phyloP scores from a whole-genome alignment of 2,329 filamentous ascomycete genomes.

The Periglandula ipomoeae region DNA sequence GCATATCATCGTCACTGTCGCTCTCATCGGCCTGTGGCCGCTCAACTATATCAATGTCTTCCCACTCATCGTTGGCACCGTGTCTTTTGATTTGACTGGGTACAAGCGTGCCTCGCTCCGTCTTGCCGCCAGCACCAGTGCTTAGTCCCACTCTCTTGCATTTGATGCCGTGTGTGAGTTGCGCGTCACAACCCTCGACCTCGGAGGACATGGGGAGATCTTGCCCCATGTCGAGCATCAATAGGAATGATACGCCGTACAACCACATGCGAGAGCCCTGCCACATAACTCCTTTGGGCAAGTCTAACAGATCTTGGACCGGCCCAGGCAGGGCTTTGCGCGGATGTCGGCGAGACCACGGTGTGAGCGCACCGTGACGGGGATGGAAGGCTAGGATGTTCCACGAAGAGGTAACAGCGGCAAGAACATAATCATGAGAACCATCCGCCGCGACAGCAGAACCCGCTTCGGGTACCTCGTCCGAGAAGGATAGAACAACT shows the following conservation, averaged over 20 bases:
- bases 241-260: slow-evolving; percentile 77
- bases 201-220: slow-evolving; percentile 44
- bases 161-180: slow-evolving; percentile 32
- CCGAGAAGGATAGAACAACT: slow-evolving; percentile 59
- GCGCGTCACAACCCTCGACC: slow-evolving; percentile 21
- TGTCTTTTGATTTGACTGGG: slow-evolving; percentile 35
- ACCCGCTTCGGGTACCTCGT: slow-evolving; percentile 30
- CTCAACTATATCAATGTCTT: slow-evolving; percentile 29
- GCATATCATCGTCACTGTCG: slow-evolving; percentile 30
- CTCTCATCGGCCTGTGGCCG: slow-evolving; percentile 24
- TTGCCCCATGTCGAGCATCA: slow-evolving; percentile 79
- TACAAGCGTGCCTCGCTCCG: slow-evolving; percentile 35
- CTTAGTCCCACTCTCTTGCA: slow-evolving; percentile 42
- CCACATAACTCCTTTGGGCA: slow-evolving; percentile 80
- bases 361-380: slow-evolving; percentile 63
- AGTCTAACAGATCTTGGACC: slow-evolving; percentile 66
- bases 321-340: slow-evolving; percentile 63
- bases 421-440: slow-evolving; percentile 40
- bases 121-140: slow-evolving; percentile 44
- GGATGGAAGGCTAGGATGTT: slow-evolving; percentile 73
- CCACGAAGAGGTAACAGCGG: slow-evolving; percentile 44
- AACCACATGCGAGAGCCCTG: slow-evolving; percentile 73
- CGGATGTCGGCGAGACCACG: slow-evolving; percentile 81
- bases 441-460: slow-evolving; percentile 17
- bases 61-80: slow-evolving; percentile 30